Conservation (phyloP, 1,139 yeast species). For the Blastobotrys serpentis region DNA sequence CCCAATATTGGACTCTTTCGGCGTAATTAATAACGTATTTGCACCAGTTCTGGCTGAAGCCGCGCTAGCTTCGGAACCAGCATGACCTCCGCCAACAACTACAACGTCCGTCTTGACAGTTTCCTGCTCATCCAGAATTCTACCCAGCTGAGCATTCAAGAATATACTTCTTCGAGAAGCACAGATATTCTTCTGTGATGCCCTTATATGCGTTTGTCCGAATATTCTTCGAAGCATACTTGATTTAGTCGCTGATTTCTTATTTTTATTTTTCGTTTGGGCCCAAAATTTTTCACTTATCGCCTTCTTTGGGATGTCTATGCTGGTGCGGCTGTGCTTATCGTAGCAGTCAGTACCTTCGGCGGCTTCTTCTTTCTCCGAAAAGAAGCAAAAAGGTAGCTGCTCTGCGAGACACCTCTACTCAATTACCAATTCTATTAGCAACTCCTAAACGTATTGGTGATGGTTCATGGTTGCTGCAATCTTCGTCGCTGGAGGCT, state of each 20-base stretch:
- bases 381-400: too few relatives aligned
- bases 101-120: conserved; percentile 57
- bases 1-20: conserved; percentile 71
- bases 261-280: neutral
- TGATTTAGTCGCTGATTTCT: neutral
- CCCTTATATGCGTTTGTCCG: neutral
- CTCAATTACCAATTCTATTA: too few relatives aligned
- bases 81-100: conserved; percentile 97
- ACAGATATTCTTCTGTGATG: neutral
- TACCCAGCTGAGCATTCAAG: neutral
- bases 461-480: too few relatives aligned
- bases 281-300: neutral
- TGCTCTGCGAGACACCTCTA: too few relatives aligned
- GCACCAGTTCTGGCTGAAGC: conserved; percentile 88
- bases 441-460: too few relatives aligned
- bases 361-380: too few relatives aligned
- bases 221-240: conserved; percentile 5
- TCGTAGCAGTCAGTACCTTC: too few relatives aligned
- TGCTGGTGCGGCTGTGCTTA: too few relatives aligned
- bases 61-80: conserved; percentile 97
- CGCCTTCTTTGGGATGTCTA: too few relatives aligned
- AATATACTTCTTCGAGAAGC: neutral
- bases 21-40: conserved; percentile 73
- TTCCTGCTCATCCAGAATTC: neutral
- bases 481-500: too few relatives aligned